These are phyloP conservation scores for Xerocomus potaroensis DNA, from an alignment of 768 basidiomycete genomes.

Conservation along the genomic window DNA sequence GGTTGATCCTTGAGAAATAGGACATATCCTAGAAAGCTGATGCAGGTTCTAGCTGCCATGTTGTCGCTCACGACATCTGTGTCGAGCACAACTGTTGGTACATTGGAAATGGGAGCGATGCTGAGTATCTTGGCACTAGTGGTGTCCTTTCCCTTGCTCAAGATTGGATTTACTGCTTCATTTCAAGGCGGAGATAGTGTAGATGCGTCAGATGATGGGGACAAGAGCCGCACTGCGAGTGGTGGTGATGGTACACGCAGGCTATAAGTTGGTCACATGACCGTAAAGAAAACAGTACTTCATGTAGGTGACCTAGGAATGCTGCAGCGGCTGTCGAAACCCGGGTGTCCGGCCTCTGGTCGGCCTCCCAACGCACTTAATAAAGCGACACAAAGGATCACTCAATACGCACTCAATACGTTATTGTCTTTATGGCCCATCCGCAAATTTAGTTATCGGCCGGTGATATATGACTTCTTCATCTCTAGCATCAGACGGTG, in stretches of 20 bases:
- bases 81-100: constrained; percentile 47
- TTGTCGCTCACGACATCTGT: constrained; percentile 48
- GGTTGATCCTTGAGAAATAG: constrained; percentile 76
- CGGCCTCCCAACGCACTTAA: neutral
- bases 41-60: constrained; percentile 61
- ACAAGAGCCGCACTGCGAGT: constrained; percentile 17
- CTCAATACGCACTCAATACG: too few species aligned
- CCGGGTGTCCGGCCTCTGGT: neutral
- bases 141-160: neutral
- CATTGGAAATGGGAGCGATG: constrained; percentile 7
- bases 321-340: too few species aligned
- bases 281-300: too few species aligned
- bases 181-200: neutral
- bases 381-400: neutral
- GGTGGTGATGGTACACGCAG: neutral
- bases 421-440: too few species aligned
- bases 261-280: too few species aligned
- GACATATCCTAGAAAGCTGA: constrained; percentile 61
- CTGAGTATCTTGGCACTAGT: neutral
- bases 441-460: too few species aligned
- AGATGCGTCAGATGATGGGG: neutral
- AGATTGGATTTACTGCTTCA: neutral
- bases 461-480: too few species aligned
- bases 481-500: too few species aligned
- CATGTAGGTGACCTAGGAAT: too few species aligned